These are phyloP conservation scores for Colletotrichum kahawae DNA, from an alignment of 2,329 filamentous ascomycete species.

Conservation along the genomic window DNA sequence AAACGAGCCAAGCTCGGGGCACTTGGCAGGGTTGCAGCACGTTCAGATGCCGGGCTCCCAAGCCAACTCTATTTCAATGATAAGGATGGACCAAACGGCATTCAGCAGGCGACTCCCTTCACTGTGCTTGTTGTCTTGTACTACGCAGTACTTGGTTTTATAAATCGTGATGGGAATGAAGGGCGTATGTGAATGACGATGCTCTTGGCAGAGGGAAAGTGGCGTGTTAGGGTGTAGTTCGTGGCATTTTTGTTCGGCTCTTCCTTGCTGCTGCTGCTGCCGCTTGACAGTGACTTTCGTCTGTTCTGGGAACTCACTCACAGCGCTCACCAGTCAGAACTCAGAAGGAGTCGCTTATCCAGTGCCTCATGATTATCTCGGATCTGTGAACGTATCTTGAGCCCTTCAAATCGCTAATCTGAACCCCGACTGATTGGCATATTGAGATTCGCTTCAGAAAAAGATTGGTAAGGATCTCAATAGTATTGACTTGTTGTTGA, in stretches of 20 bases:
- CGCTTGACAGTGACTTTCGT: too few species aligned
- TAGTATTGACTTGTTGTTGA: too few species aligned
- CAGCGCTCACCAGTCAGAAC: too few species aligned
- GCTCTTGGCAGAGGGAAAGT: not conserved
- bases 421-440: too few species aligned
- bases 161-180: not conserved
- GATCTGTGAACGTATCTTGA: too few species aligned
- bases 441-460: too few species aligned
- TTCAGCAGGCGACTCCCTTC: not conserved
- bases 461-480: too few species aligned
- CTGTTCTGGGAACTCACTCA: too few species aligned
- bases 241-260: not conserved
- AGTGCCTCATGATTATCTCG: too few species aligned
- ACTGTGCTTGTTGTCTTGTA: too few species aligned
- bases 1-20: not conserved
- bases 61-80: conserved; percentile 1
- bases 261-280: not conserved
- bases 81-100: not conserved
- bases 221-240: not conserved
- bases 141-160: not conserved
- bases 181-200: not conserved
- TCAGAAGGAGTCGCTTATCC: too few species aligned
- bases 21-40: not conserved
- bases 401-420: too few species aligned
- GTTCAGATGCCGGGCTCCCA: not conserved